Base-by-base conservation (phyloP, 2,329 filamentous ascomycete genomes). In the Pyrenophora graminea region DNA sequence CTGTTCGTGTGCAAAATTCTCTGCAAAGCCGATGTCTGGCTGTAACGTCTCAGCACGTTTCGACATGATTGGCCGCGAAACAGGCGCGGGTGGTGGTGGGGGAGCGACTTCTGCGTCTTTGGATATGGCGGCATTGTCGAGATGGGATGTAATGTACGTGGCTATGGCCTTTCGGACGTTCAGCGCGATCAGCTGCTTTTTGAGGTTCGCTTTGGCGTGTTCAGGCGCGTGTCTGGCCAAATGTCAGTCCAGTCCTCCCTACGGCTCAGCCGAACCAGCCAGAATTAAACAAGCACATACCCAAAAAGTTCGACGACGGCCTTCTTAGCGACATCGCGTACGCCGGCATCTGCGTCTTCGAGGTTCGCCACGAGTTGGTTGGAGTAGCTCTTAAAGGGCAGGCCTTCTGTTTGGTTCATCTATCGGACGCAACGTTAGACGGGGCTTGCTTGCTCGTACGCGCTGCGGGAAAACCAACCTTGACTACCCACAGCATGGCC, bases 101-200 rank as follows among this genome's bases (percentile, higher is more conserved):
- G 58, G 56, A 3, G 51, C 51, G 48, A 51, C 69, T 52, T 57
- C 68, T 30, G 52, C 51, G 36, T 74, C 66, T 27, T 55, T 51
- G 19, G 55, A 34, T 38, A 44, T 77, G 81, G 6, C 82, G 83
- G 46, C 96, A 82, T 87, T 83, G 4, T 83, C 85, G 39, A 97
- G 83, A 56, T 88, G 87, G 48, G 88, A 84, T 39, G 92, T 82
- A 55, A 97, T 94, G 56, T 88, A 87, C 48, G 86, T 83, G 56
- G 90, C 88, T 65, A 96, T 97, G 12, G 90, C 88, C 55, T 91
- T 90, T 37, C 93, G 85, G 42, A 97, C 90, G 66, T 91, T 91
- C 72, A 89, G 89, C 65, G 85, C 86, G 69, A 89, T 87, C 53
- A 97, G 79, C 74, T 96, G 91, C 68, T 85, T 88, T 76, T 94